Evolutionary conservation across 441 rosid genomes (phyloP), one percentile per base, ranked within the genome.

Genomic region (Mallotus japonicus): DNA sequence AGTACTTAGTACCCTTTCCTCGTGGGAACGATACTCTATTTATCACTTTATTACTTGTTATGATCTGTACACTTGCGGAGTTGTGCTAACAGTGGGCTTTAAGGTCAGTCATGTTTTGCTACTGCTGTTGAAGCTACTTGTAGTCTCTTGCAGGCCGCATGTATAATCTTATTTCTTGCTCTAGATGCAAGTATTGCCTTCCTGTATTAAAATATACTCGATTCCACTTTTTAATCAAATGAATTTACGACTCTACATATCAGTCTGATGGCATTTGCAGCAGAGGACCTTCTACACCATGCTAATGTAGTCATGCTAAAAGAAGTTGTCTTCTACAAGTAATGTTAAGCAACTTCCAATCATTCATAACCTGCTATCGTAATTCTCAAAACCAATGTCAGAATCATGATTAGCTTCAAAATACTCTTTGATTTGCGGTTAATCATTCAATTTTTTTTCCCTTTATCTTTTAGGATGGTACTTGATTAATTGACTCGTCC

Each of bases 141-240:
- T 83, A 83, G 85, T 82, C 90, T 87, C 74, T 76, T 89, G 82
- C n/a, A n/a, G n/a, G n/a, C 77, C 81, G 74, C 85, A 89, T 93
- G 97, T 88, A 78, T 44, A 70, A 22, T 72, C 53, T 54, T 64
- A 7, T 76, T 73, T 22, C 54, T 66, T 62, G 51, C 34, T 12
- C 24, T 49, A 62, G 56, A 65, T 50, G 22, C 28, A 73, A 50
- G 13, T 22, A 2, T 51, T 8, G 1, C 44, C 28, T 60, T 75
- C 67, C 17, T 71, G 49, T 14, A 6, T 68, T 73, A 46, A 37
- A 40, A 65, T 28, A 3, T 65, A 47, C 16, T 20, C 11, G 57
- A 6, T 28, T 2, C 32, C 40, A 53, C 22, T 51, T 17, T 54
- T 42, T 12, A 17, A 17, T 3, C 0, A 10, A 20, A 12, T 8